Percentiles rank a stretch among this genome's conserved stretches.
Conservation (phyloP, 1,284 basidiomycete genomes). For the Xanthoconium separans region DNA sequence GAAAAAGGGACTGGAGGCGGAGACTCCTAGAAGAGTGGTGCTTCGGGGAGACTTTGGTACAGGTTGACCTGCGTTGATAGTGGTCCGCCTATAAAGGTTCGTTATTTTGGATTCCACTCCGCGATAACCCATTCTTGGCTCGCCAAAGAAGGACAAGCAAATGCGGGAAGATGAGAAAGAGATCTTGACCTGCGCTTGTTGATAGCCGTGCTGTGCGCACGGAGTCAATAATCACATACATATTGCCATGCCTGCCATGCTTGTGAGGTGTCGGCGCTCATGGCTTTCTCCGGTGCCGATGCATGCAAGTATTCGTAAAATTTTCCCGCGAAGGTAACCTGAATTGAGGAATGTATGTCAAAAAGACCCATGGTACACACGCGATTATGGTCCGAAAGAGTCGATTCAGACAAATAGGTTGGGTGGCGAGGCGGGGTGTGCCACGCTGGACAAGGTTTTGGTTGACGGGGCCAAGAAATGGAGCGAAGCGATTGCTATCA, state of each 20-base stretch:
- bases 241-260: slow-evolving; percentile 30
- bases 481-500: slow-evolving; percentile 2
- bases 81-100: slow-evolving; percentile 26
- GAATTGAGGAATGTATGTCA: slow-evolving; percentile 1
- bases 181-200: slow-evolving; percentile 32
- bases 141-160: slow-evolving; percentile 23
- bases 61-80: slow-evolving; percentile 20
- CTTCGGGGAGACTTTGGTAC: slow-evolving; percentile 14
- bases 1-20: slow-evolving; percentile 7
- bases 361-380: background rate
- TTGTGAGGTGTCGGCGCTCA: slow-evolving; percentile 32
- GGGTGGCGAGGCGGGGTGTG: background rate
- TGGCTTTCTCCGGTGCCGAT: slow-evolving; percentile 29
- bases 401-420: background rate
- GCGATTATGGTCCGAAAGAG: background rate
- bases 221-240: slow-evolving; percentile 28
- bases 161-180: slow-evolving; percentile 18
- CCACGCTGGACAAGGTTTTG: slow-evolving; percentile 4
- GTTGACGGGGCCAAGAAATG: slow-evolving; percentile 1
- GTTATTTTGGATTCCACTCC: slow-evolving; percentile 24
- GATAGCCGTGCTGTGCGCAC: slow-evolving; percentile 34
- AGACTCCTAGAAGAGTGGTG: slow-evolving; percentile 10
- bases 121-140: slow-evolving; percentile 21
- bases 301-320: slow-evolving; percentile 1
- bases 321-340: slow-evolving; percentile 29